Evolutionary conservation across 148 eudicot species (phyloP), one percentile per base, ranked within the genome.

Genomic region (Vaccinium darrowii): DNA sequence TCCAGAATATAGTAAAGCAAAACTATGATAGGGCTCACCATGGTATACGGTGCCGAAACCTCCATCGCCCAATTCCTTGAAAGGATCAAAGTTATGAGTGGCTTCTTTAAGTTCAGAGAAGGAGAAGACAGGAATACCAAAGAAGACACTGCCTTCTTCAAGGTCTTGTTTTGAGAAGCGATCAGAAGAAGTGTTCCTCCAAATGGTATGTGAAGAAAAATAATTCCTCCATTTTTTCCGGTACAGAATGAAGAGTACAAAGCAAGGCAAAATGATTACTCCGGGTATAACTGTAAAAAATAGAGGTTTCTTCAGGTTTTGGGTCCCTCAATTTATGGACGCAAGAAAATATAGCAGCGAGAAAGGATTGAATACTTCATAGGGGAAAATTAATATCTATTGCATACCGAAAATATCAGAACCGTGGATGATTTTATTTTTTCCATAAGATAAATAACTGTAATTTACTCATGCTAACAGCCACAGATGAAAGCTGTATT

Each of bases 21-120:
- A 75, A 19, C 78, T 19, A 2, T 1, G 21, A 27, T 18, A 4
- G 5, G 67, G 76, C 87, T 88, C 85, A 90, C 92, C 92, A 53
- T 87, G 82, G 84, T 90, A 90, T 7, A 90, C 92, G n/a, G 84
- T 88, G 80, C 92, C 92, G 47, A 80, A 90, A 51, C 89, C 92
- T 73, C 92, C 92, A 84, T 85, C 88, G 53, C 92, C 92, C 19
- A 90, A 86, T 89, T 88, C 92, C 39, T 76, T 81, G 7, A 75
- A n/a, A 33, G 90, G 65, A 83, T 88, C 88, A 74, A 79, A 79
- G 43, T 79, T 79, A 19, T 79, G 8, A 8, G 82, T 79, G 18
- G 69, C 82, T 57, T 27, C 82, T 79, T 79, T 21, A 49, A 79
- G 69, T 27, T 79, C 82, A 3, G 49, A 11, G 56, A 18, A 79